phyloP scores from a whole-genome alignment of 108 stramenopile genomes.

The Cyclotella sp. region DNA sequence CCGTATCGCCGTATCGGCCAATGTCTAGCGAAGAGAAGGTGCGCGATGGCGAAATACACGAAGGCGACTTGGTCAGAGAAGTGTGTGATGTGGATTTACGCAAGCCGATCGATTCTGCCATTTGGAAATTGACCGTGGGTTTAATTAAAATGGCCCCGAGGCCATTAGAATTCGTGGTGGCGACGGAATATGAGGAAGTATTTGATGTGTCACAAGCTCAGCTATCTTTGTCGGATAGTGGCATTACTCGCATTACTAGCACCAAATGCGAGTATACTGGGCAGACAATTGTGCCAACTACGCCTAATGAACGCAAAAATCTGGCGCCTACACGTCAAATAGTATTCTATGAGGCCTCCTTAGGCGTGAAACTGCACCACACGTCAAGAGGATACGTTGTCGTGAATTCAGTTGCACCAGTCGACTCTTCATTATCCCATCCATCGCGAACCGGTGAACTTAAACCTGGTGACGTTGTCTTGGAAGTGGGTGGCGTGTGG shows the following conservation, averaged over 20 bases:
- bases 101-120: conserved; percentile 36
- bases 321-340: background rate
- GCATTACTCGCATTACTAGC: too few species aligned
- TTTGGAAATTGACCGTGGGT: conserved; percentile 49
- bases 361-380: conserved; percentile 37
- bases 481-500: conserved; percentile 41
- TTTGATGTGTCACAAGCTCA: background rate
- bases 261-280: background rate
- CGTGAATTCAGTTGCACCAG: conserved; percentile 14
- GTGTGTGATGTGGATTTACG: conserved; percentile 44
- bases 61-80: conserved; percentile 36
- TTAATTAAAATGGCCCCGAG: conserved; percentile 48
- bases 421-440: background rate
- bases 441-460: conserved; percentile 13
- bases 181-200: conserved; percentile 12
- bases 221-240: too few species aligned
- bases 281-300: background rate
- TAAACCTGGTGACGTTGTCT: conserved; percentile 18
- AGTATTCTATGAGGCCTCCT: conserved; percentile 13
- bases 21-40: conserved; percentile 11
- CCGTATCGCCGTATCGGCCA: conserved; percentile 23
- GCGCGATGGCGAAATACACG: conserved; percentile 30
- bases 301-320: background rate
- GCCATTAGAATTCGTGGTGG: conserved; percentile 39
- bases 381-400: conserved; percentile 19